These are phyloP conservation scores for Tetrapisispora arboricola DNA, from an alignment of 805 yeast genomes.

Conservation along the genomic window DNA sequence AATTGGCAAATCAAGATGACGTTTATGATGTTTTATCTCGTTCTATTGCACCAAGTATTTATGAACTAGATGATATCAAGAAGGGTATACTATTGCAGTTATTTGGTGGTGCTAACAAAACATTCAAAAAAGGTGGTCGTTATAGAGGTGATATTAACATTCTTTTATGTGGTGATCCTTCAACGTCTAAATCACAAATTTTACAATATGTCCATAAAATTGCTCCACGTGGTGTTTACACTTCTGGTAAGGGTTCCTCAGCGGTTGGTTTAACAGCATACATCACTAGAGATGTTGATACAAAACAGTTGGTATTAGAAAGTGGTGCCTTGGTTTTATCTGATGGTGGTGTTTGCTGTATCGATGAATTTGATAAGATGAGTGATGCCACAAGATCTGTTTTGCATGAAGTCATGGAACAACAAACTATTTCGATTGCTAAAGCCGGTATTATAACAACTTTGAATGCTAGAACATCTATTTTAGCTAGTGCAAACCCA, in stretches of 20 bases:
- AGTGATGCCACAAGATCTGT: slow-evolving; percentile 89
- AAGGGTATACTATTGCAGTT: slow-evolving; percentile 88
- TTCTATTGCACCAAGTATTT: slow-evolving; percentile 94
- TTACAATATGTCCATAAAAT: slow-evolving; percentile 93
- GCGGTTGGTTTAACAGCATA: slow-evolving; percentile 99
- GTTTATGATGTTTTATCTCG: slow-evolving; percentile 78
- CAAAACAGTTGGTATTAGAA: slow-evolving; percentile 86
- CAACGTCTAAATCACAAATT: slow-evolving; percentile 92
- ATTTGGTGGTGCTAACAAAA: slow-evolving; percentile 92
- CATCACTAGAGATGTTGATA: slow-evolving; percentile 87
- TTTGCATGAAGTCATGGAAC: slow-evolving; percentile 98
- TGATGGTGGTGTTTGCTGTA: slow-evolving; percentile 98
- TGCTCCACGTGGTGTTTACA: slow-evolving; percentile 95
- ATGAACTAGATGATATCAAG: slow-evolving; percentile 92
- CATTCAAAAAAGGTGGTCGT: slow-evolving; percentile 79
- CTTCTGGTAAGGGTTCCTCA: slow-evolving; percentile 97
- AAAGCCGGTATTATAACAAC: slow-evolving; percentile 98
- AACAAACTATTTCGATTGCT: slow-evolving; percentile 95
- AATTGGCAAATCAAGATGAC: slow-evolving; percentile 58
- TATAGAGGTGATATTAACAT: slow-evolving; percentile 94
- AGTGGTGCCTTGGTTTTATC: slow-evolving; percentile 93
- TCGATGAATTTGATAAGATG: slow-evolving; percentile 98
- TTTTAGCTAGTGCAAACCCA: slow-evolving; percentile 94
- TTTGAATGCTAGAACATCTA: slow-evolving; percentile 89
- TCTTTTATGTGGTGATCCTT: slow-evolving; percentile 93